phyloP scores from a whole-genome alignment of 1,284 basidiomycete genomes.

The Puccinia coronata region DNA sequence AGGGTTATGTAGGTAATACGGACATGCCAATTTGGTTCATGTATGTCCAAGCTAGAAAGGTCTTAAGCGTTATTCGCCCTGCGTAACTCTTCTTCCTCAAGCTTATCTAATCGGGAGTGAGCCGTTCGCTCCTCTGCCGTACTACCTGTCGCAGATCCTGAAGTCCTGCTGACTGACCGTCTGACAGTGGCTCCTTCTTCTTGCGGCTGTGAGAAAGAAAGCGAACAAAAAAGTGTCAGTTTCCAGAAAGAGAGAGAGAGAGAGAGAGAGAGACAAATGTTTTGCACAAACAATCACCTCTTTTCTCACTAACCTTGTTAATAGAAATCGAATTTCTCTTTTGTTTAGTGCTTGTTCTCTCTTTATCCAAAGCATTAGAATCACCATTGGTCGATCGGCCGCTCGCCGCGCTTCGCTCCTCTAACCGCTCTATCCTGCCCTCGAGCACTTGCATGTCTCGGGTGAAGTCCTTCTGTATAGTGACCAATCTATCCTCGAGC shows the following conservation, averaged over 20 bases:
- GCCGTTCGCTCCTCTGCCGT: background rate
- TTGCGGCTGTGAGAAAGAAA: background rate
- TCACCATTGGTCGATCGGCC: background rate
- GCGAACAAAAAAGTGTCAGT: background rate
- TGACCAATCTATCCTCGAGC: constrained; percentile 37
- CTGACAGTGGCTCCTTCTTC: background rate
- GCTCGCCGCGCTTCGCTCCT: background rate
- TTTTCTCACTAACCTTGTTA: background rate
- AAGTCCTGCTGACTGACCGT: background rate
- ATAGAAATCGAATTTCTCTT: no score
- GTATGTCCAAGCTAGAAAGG: no score
- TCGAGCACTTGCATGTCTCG: constrained; percentile 50
- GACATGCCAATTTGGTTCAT: no score
- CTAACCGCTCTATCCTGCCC: constrained; percentile 45
- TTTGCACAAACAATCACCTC: no score
- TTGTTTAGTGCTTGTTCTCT: background rate
- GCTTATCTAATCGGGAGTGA: constrained; percentile 1
- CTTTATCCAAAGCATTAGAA: background rate
- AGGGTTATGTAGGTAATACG: no score
- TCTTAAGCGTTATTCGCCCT: background rate
- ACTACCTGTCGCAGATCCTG: background rate
- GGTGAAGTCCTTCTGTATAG: constrained; percentile 48
- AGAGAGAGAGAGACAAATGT: no score
- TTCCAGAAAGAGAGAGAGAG: no score
- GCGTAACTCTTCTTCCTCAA: constrained; percentile 24